These are phyloP conservation scores for Apiospora saccharicola DNA, from an alignment of 2,329 filamentous ascomycete genomes.

Conservation along the genomic window DNA sequence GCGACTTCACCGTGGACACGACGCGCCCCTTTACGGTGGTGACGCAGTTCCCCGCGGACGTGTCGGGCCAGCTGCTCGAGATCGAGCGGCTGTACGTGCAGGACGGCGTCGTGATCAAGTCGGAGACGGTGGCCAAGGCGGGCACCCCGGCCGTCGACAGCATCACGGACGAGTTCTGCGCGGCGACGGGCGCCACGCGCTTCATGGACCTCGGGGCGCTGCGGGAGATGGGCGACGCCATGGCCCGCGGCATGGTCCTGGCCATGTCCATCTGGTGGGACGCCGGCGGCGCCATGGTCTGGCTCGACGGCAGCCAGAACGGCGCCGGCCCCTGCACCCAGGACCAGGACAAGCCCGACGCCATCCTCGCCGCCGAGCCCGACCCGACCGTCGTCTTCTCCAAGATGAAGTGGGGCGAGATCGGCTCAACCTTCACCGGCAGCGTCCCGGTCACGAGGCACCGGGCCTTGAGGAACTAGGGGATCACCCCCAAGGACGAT, in stretches of 20 bases:
- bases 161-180: conserved; percentile 47
- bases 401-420: conserved; percentile 64
- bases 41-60: conserved; percentile 46
- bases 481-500: neutral
- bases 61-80: conserved; percentile 39
- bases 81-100: conserved; percentile 47
- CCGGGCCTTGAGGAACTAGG: conserved; percentile 8
- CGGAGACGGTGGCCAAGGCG: conserved; percentile 41
- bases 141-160: conserved; percentile 43
- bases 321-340: conserved; percentile 58
- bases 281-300: conserved; percentile 57
- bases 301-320: conserved; percentile 59
- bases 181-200: conserved; percentile 40
- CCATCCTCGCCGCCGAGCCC: conserved; percentile 53
- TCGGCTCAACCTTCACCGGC: conserved; percentile 54
- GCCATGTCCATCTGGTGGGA: conserved; percentile 62
- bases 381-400: conserved; percentile 60
- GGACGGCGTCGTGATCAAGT: conserved; percentile 44
- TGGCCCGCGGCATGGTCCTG: conserved; percentile 57
- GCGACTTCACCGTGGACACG: conserved; percentile 44
- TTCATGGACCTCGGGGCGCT: conserved; percentile 49
- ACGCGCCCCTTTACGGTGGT: conserved; percentile 46
- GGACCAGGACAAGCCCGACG: conserved; percentile 53
- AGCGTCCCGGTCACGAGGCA: neutral
- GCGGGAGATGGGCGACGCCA: conserved; percentile 51